Evolutionary conservation across 1,284 basidiomycete genomes (phyloP).

Genomic region (Cyathus pygmaeus): DNA sequence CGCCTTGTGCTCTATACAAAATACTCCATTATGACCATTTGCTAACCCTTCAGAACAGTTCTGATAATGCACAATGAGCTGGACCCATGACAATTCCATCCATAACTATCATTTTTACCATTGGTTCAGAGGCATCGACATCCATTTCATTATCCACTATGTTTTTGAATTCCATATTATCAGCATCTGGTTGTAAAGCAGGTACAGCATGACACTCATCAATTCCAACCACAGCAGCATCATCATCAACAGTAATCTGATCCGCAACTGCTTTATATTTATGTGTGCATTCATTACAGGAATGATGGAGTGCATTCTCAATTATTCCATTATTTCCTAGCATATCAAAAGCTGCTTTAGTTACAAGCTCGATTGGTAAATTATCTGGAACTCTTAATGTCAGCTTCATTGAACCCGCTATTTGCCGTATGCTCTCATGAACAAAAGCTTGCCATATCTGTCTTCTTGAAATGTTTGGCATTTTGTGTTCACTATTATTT

Average conservation of each 20-base stretch:
- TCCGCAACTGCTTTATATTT: neutral
- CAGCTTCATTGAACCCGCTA: constrained; percentile 10
- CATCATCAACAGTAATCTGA: neutral
- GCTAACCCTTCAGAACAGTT: constrained; percentile 1
- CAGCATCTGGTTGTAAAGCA: neutral
- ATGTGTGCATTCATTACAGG: neutral
- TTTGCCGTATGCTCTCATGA: constrained; percentile 16
- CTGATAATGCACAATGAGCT: constrained; percentile 7
- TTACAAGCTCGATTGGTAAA: constrained; percentile 18
- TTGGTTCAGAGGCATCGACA: no score
- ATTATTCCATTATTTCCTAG: constrained; percentile 19
- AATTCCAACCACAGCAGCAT: neutral
- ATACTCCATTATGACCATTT: constrained; percentile 26
- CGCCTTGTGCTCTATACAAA: constrained; percentile 25
- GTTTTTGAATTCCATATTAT: neutral
- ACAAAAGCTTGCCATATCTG: constrained; percentile 29
- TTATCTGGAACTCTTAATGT: constrained; percentile 13
- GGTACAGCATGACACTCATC: neutral
- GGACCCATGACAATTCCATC: constrained; percentile 19
- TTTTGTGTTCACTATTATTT: neutral
- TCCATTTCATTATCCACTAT: neutral
- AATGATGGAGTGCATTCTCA: constrained; percentile 7
- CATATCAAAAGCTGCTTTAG: constrained; percentile 13
- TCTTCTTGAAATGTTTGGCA: neutral
- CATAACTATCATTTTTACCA: constrained; percentile 10